Percentiles rank a stretch among this genome's conserved stretches.
phyloP scores from a whole-genome alignment of 2,329 filamentous ascomycete species.

The Colletotrichum sp. region DNA sequence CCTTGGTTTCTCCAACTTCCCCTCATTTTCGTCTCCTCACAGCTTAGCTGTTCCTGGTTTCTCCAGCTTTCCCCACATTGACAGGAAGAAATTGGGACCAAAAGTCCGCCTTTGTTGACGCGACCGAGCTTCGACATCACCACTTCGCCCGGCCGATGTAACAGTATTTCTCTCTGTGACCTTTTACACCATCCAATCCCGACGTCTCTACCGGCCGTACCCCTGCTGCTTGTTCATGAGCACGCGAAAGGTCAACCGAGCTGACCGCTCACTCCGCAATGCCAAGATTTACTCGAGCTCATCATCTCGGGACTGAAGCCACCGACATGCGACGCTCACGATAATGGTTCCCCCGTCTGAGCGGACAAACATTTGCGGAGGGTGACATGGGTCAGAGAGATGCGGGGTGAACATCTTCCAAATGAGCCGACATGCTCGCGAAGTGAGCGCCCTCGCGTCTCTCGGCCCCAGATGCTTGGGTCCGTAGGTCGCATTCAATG shows the following conservation, averaged over 20 bases:
- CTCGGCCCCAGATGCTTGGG: background rate
- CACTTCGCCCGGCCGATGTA: constrained; percentile 6
- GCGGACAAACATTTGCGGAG: background rate
- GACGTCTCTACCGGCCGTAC: background rate
- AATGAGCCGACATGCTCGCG: background rate
- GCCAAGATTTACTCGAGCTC: background rate
- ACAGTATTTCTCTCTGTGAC: background rate
- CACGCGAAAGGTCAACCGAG: constrained; percentile 6
- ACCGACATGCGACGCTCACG: constrained; percentile 14
- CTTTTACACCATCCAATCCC: too few species aligned
- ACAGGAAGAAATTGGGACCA: background rate
- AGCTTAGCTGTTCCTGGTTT: background rate
- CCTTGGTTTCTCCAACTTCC: constrained; percentile 14
- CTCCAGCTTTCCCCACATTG: constrained; percentile 1
- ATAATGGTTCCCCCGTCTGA: background rate
- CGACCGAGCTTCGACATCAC: background rate
- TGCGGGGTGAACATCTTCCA: background rate
- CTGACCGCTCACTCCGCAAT: background rate
- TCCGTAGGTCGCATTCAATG: background rate
- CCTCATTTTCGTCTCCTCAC: background rate
- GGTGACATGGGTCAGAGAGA: background rate
- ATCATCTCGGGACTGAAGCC: constrained; percentile 9
- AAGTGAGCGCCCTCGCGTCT: background rate
- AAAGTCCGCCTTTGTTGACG: background rate
- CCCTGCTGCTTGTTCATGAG: background rate